Evolutionary conservation across 1,284 basidiomycete species (phyloP), one percentile per base, ranked within the genome.

Genomic region (Clitocybe nebularis): DNA sequence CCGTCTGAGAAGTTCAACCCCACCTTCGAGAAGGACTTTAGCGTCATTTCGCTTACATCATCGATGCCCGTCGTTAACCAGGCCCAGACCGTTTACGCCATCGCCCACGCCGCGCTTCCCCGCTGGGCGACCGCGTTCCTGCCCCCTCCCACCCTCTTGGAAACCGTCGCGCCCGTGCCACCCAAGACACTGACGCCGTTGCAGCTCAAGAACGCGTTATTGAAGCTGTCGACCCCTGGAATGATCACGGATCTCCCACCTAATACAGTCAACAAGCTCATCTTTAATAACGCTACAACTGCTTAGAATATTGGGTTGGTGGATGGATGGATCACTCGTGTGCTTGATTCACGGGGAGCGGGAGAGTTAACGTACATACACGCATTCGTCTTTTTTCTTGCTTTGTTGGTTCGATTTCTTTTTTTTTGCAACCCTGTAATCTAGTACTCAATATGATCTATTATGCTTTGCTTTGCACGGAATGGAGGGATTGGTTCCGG

Each of bases 201-300:
- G 16, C 76, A 84, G 60, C 67, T 95, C 52, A 93, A 89, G 83
- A 71, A 77, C 55, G 84, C 87, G 4, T 57, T 95, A 30, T 42
- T 84, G 44, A 68, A 64, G 13, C 71, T 94, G 10, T 69, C 84
- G 16, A 82, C 74, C 41, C 54, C 57, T n/a, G 77, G 67, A 45
- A 48, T 72, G 24, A 67, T 94, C 16, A 49, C 55, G 1, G 68
- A 71, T 32, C 56, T 84, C 8, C 79, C 79, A 1, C 49, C 51
- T 3, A 67, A 75, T 17, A 84, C 86, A 1, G 70, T 77, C 45
- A 92, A 93, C 69, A 54, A 82, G 55, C 69, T 92, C 56, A 75
- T 88, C 43, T 91, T 81, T 72, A 93, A 91, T 75, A 92, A 92
- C 55, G 85, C 79, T n/a, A 89, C 85, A n/a, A 16, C 17, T 9